These are phyloP conservation scores for Hygrophoropsis aurantiaca DNA, from an alignment of 768 basidiomycete genomes.

Conservation along the genomic window DNA sequence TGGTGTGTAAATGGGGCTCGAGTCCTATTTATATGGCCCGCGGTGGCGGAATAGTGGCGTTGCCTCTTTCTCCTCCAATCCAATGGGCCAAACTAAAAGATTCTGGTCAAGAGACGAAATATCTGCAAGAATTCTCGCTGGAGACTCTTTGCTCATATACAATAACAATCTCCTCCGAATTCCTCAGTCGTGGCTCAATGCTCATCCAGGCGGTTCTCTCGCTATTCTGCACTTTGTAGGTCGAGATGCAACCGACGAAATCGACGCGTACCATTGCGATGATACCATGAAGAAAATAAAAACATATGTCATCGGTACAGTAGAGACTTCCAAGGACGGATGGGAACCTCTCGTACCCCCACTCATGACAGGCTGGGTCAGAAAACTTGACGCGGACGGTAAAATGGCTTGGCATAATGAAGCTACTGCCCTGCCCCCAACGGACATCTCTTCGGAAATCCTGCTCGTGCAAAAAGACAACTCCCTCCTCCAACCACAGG, in stretches of 20 bases:
- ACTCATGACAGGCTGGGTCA: constrained; percentile 80
- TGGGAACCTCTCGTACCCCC: constrained; percentile 88
- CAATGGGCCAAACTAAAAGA: constrained; percentile 31
- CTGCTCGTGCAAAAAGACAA: constrained; percentile 56
- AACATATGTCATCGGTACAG: constrained; percentile 65
- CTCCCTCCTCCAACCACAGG: constrained; percentile 24
- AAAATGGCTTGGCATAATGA: constrained; percentile 60
- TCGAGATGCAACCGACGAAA: constrained; percentile 92
- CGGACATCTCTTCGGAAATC: constrained; percentile 50
- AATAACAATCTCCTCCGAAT: constrained; percentile 61
- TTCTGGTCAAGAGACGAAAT: constrained; percentile 55
- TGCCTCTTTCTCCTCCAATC: neutral
- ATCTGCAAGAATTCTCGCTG: constrained; percentile 69
- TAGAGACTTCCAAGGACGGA: constrained; percentile 47
- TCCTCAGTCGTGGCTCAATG: constrained; percentile 72
- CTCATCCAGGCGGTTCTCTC: constrained; percentile 88
- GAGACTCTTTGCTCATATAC: constrained; percentile 77
- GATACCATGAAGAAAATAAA: constrained; percentile 27
- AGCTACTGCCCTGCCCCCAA: constrained; percentile 43
- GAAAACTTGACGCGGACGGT: constrained; percentile 47
- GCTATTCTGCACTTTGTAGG: constrained; percentile 94
- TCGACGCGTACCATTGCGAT: constrained; percentile 84
- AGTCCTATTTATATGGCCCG: constrained; percentile 26
- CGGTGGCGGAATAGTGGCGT: neutral
- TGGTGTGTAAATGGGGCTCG: constrained; percentile 3